These are phyloP conservation scores for Cladosporium sp. DNA, from an alignment of 2,329 filamentous ascomycete species.

Conservation along the genomic window DNA sequence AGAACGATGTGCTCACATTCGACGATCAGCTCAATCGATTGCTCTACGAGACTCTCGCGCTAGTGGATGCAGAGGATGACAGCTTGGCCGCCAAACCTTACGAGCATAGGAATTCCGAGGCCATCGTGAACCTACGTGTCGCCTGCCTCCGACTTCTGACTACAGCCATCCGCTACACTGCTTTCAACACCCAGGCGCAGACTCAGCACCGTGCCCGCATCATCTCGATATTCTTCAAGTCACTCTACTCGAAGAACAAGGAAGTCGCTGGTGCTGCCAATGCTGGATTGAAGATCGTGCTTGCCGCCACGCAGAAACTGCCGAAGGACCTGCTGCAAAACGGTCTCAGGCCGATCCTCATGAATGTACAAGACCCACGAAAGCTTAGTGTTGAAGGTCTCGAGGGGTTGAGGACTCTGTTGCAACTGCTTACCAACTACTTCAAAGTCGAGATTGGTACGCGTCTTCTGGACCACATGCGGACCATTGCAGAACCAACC, in stretches of 20 bases:
- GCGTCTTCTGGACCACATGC: constrained; percentile 88
- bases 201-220: constrained; percentile 58
- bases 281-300: constrained; percentile 78
- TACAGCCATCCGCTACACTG: constrained; percentile 87
- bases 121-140: constrained; percentile 85
- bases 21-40: constrained; percentile 87
- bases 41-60: constrained; percentile 85
- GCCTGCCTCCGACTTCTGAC: constrained; percentile 91
- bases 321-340: constrained; percentile 94
- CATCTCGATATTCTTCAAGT: constrained; percentile 96
- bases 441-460: constrained; percentile 98
- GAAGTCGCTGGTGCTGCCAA: constrained; percentile 94
- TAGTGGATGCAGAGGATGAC: constrained; percentile 93
- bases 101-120: constrained; percentile 92
- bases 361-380: constrained; percentile 91
- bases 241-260: constrained; percentile 85
- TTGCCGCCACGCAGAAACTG: constrained; percentile 83
- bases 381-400: constrained; percentile 83
- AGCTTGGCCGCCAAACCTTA: constrained; percentile 85
- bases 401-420: constrained; percentile 81
- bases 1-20: constrained; percentile 83
- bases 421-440: constrained; percentile 92
- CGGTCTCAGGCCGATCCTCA: constrained; percentile 88
- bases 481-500: constrained; percentile 76
- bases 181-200: constrained; percentile 67